phyloP scores from a whole-genome alignment of 2,329 filamentous ascomycete species.

The Kalaharituber pfeilii region DNA sequence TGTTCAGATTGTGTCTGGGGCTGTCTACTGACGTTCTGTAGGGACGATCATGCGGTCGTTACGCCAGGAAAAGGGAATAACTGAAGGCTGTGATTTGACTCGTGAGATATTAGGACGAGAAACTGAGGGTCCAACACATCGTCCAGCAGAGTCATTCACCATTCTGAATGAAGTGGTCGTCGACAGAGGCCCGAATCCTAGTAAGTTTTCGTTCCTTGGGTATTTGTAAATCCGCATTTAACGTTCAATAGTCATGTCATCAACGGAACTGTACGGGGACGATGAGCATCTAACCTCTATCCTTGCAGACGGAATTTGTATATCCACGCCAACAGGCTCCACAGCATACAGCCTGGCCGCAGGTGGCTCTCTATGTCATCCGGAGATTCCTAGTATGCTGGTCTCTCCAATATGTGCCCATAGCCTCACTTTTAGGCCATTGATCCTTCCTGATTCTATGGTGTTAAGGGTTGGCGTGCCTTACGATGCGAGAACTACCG shows the following conservation, averaged over 20 bases:
- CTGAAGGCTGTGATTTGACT: conserved; percentile 39
- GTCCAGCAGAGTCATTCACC: conserved; percentile 66
- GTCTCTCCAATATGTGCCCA: conserved; percentile 90
- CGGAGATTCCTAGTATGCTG: conserved; percentile 89
- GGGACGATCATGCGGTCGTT: conserved; percentile 22
- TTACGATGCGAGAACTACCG: conserved; percentile 72
- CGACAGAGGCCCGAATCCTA: conserved; percentile 82
- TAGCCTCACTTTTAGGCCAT: conserved; percentile 87
- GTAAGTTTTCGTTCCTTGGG: conserved; percentile 34
- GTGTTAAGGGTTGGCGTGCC: conserved; percentile 87
- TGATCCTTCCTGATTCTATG: conserved; percentile 90
- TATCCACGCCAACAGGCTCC: conserved; percentile 84
- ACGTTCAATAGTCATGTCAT: conserved; percentile 54
- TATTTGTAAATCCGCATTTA: not conserved
- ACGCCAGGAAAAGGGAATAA: conserved; percentile 6
- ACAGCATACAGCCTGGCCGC: conserved; percentile 93
- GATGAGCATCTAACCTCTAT: conserved; percentile 91
- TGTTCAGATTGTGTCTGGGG: conserved; percentile 46
- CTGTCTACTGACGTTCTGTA: conserved; percentile 5
- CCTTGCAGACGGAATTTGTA: conserved; percentile 79
- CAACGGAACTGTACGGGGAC: conserved; percentile 81
- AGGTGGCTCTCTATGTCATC: conserved; percentile 86
- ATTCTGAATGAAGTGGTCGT: conserved; percentile 96
- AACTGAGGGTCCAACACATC: conserved; percentile 66
- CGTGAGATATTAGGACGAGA: conserved; percentile 43